Percentiles rank a stretch among this genome's conserved stretches.
phyloP scores from a whole-genome alignment of 768 basidiomycete species.

The Lentinula boryana region DNA sequence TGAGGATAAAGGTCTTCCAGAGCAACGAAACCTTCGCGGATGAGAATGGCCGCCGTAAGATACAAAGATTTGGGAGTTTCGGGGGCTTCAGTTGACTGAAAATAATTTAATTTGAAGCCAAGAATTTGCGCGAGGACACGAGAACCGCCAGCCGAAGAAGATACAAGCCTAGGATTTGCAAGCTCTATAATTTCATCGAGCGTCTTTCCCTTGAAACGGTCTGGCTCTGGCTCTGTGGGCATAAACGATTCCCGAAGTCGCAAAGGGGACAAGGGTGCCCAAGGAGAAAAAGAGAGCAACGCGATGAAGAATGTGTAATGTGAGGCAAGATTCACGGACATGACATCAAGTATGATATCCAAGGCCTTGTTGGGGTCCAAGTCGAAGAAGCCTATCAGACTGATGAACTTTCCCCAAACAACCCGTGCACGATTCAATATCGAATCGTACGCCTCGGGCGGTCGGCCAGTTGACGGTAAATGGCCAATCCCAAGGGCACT shows the following conservation, averaged over 20 bases:
- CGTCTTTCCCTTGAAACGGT: conserved; percentile 48
- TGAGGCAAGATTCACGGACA: conserved; percentile 72
- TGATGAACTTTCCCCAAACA: conserved; percentile 81
- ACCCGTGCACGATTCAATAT: conserved; percentile 61
- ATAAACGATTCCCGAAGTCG: conserved; percentile 27
- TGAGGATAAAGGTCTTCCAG: conserved; percentile 92
- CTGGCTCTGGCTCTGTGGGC: conserved; percentile 29
- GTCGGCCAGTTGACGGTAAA: conserved; percentile 57
- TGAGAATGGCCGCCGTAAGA: conserved; percentile 78
- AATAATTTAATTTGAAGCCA: conserved; percentile 95
- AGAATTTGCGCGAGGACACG: conserved; percentile 83
- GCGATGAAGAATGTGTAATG: conserved; percentile 89
- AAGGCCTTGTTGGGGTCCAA: conserved; percentile 92
- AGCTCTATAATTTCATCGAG: conserved; percentile 62
- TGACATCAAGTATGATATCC: conserved; percentile 89
- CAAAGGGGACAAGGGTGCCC: conserved; percentile 53
- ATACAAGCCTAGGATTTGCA: conserved; percentile 35
- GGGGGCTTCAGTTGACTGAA: conserved; percentile 59
- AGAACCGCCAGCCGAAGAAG: conserved; percentile 28
- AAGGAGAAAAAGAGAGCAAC: conserved; percentile 81
- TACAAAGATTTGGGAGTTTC: conserved; percentile 72
- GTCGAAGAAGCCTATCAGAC: conserved; percentile 93
- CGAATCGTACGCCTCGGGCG: conserved; percentile 49
- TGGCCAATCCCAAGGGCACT: conserved; percentile 74
- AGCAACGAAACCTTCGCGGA: conserved; percentile 84